phyloP scores from a whole-genome alignment of 2,329 filamentous ascomycete species.

The Aspergillus sp. region DNA sequence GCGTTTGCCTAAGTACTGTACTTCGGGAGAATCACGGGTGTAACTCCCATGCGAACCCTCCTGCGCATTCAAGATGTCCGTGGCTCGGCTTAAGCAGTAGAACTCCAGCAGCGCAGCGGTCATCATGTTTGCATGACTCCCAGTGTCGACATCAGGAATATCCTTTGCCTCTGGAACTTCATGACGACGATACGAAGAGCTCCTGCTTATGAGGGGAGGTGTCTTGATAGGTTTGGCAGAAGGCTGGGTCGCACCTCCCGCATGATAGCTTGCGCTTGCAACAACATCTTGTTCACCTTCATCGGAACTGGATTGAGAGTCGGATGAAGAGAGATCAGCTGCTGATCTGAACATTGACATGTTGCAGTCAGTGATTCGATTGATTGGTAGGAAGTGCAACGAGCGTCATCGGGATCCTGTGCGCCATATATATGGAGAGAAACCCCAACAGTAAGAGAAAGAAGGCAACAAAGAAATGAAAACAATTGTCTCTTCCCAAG shows the following conservation, averaged over 20 bases:
- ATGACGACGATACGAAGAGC: slow-evolving; percentile 11
- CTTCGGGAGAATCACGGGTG: slow-evolving; percentile 38
- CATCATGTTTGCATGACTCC: slow-evolving; percentile 36
- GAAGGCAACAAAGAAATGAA: neutral
- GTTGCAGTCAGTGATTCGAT: slow-evolving; percentile 4
- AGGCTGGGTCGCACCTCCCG: neutral
- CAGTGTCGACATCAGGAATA: slow-evolving; percentile 24
- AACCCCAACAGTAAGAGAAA: no score
- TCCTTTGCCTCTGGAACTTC: slow-evolving; percentile 3
- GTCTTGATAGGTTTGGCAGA: slow-evolving; percentile 4
- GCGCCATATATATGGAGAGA: neutral
- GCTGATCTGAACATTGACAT: slow-evolving; percentile 38
- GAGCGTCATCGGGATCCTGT: neutral
- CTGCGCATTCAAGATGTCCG: slow-evolving; percentile 38
- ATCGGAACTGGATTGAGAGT: slow-evolving; percentile 25
- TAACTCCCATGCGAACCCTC: slow-evolving; percentile 27
- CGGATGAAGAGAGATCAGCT: slow-evolving; percentile 32
- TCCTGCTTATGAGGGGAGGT: slow-evolving; percentile 1
- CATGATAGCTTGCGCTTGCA: neutral
- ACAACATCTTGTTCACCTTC: slow-evolving; percentile 13
- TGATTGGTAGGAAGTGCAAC: neutral
- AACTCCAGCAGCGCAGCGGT: slow-evolving; percentile 40
- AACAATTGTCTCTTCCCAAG: neutral
- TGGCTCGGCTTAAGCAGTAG: slow-evolving; percentile 38
- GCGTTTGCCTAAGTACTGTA: slow-evolving; percentile 34